A percentile compares a stretch with the other conserved stretches of the same genome.
Conservation (phyloP, 2,329 filamentous ascomycete species). For the Magnaporthales sp. region DNA sequence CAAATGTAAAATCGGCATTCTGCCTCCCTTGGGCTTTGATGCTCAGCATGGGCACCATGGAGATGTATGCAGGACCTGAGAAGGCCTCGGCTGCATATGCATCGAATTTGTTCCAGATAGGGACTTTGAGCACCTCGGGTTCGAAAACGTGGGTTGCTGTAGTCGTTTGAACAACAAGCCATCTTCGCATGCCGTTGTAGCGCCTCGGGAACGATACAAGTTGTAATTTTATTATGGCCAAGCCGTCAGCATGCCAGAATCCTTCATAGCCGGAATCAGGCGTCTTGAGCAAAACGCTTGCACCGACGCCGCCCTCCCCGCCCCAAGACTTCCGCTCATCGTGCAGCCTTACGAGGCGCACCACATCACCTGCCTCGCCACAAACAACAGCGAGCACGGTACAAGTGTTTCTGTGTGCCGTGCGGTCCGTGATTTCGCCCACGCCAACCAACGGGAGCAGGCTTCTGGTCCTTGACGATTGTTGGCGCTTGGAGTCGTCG, state of each 20-base stretch:
- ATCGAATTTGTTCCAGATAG: slow-evolving; percentile 13
- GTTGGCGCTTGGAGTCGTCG: slow-evolving; percentile 6
- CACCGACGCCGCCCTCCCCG: slow-evolving; percentile 26
- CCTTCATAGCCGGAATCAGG: slow-evolving; percentile 32
- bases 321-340: slow-evolving; percentile 47
- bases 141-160: slow-evolving; percentile 42
- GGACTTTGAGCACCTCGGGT: slow-evolving; percentile 36
- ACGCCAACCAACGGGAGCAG: slow-evolving; percentile 38
- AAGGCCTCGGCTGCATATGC: slow-evolving; percentile 4
- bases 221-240: slow-evolving; percentile 42
- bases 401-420: slow-evolving; percentile 13
- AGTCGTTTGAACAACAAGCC: slow-evolving; percentile 45
- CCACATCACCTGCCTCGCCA: slow-evolving; percentile 48
- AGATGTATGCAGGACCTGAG: slow-evolving; percentile 39
- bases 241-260: slow-evolving; percentile 45
- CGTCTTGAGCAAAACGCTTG: slow-evolving; percentile 27
- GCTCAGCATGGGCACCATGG: slow-evolving; percentile 43
- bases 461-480: neutral
- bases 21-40: slow-evolving; percentile 42
- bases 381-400: slow-evolving; percentile 36
- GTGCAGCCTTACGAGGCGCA: slow-evolving; percentile 45
- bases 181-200: slow-evolving; percentile 29
- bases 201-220: slow-evolving; percentile 31
- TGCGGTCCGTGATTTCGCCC: slow-evolving; percentile 42
- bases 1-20: slow-evolving; percentile 59